Conservation (phyloP, 345 rosid species). For the Eucalyptus pauciflora region DNA sequence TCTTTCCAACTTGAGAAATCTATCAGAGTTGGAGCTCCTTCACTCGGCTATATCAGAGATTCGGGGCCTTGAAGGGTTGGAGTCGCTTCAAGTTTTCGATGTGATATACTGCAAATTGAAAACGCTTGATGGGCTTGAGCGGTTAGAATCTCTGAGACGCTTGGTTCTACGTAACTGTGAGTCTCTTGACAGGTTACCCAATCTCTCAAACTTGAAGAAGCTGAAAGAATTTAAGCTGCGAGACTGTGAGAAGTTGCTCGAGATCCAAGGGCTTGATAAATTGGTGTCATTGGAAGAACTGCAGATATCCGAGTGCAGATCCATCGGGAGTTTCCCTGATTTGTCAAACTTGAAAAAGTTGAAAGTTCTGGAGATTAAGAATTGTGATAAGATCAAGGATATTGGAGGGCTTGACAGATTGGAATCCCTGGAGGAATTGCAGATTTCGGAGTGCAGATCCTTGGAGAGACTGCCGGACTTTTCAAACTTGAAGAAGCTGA, state of each 20-base stretch:
- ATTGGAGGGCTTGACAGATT: background rate
- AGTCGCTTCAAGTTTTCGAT: background rate
- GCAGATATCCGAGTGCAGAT: background rate
- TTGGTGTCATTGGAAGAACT: conserved; percentile 3
- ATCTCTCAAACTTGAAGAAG: conserved; percentile 4
- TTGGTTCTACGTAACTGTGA: conserved; percentile 1
- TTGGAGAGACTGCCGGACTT: background rate
- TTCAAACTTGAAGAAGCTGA: background rate
- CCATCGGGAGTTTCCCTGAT: background rate
- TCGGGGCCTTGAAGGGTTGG: conserved; percentile 4
- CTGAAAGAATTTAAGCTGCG: background rate
- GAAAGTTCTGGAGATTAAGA: background rate
- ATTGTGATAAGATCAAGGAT: background rate
- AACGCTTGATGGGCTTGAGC: conserved; percentile 1
- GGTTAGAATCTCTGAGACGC: background rate
- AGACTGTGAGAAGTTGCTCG: conserved; percentile 2
- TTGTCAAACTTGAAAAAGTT: background rate
- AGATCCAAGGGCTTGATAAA: background rate
- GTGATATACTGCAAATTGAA: background rate
- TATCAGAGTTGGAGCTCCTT: conserved; percentile 4
- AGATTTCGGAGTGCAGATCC: conserved; percentile 1
- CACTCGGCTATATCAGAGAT: background rate
- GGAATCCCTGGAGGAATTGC: background rate
- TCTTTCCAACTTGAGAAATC: background rate
- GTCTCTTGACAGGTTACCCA: background rate